Evolutionary conservation across 768 basidiomycete species (phyloP).

Genomic region (Coprinopsis cinerea): DNA sequence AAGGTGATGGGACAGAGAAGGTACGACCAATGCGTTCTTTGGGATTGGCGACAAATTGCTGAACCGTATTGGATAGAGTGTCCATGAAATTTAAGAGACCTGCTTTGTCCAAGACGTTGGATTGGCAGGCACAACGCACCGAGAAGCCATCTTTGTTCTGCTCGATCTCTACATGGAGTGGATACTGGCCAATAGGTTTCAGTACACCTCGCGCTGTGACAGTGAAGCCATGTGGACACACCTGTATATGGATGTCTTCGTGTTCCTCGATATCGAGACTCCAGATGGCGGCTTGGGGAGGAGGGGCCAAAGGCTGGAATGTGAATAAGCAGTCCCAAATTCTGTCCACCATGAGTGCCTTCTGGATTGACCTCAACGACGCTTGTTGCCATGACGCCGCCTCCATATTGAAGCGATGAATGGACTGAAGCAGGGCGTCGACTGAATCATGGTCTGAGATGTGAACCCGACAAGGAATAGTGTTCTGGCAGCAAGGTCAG

Average conservation of each 20-base stretch:
- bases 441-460: conserved; percentile 22
- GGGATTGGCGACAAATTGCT: conserved; percentile 14
- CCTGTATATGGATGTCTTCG: conserved; percentile 23
- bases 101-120: conserved; percentile 21
- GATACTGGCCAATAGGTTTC: conserved; percentile 29
- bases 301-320: conserved; percentile 29
- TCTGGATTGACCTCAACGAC: conserved; percentile 38
- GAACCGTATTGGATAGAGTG: conserved; percentile 15
- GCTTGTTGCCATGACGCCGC: conserved; percentile 39
- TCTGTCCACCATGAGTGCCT: conserved; percentile 19
- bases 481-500: conserved; percentile 28
- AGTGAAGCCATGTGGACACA: too few species aligned
- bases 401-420: conserved; percentile 33
- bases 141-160: conserved; percentile 24
- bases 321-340: conserved; percentile 41
- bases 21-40: neutral
- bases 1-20: neutral
- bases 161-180: conserved; percentile 36
- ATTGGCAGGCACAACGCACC: conserved; percentile 30
- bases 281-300: conserved; percentile 23
- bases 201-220: too few species aligned
- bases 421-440: conserved; percentile 26
- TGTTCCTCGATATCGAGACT: conserved; percentile 14
- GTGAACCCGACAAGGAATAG: conserved; percentile 38
- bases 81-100: conserved; percentile 19